A percentile compares a stretch with the other conserved stretches of the same genome.
These are phyloP conservation scores for Pluteus cervinus DNA, from an alignment of 768 basidiomycete species.

Conservation along the genomic window DNA sequence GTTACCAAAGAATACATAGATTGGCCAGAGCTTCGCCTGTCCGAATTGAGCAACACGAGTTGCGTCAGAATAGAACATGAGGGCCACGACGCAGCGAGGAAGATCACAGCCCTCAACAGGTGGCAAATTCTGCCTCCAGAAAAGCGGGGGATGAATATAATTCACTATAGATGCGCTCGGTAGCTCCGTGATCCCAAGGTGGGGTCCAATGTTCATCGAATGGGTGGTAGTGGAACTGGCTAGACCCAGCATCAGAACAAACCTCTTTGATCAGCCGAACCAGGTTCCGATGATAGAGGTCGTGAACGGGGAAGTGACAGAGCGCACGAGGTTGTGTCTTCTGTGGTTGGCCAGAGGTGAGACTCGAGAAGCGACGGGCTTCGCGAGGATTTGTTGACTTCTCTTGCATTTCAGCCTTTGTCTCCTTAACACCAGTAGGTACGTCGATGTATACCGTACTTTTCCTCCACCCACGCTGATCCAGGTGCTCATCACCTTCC, in stretches of 20 bases:
- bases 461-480: slow-evolving; percentile 5
- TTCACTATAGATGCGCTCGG: neutral
- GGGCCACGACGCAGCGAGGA: slow-evolving; percentile 10
- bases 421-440: slow-evolving; percentile 14
- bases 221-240: slow-evolving; percentile 1
- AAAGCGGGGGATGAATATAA: slow-evolving; percentile 12
- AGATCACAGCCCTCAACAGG: slow-evolving; percentile 12
- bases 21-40: slow-evolving; percentile 29
- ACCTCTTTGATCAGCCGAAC: neutral
- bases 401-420: slow-evolving; percentile 5
- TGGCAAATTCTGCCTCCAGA: slow-evolving; percentile 1
- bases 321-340: slow-evolving; percentile 5
- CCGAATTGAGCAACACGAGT: slow-evolving; percentile 22
- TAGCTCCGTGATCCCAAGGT: slow-evolving; percentile 1
- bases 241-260: neutral
- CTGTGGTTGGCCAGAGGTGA: slow-evolving; percentile 22
- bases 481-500: slow-evolving; percentile 9
- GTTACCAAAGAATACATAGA: slow-evolving; percentile 31
- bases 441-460: slow-evolving; percentile 16
- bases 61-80: slow-evolving; percentile 15
- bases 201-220: neutral
- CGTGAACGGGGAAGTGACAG: slow-evolving; percentile 6
- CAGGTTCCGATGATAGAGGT: neutral
- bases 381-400: no score
- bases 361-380: no score